Conservation (phyloP, 192 early-diverging fungal species). For the Coemansia sp. region DNA sequence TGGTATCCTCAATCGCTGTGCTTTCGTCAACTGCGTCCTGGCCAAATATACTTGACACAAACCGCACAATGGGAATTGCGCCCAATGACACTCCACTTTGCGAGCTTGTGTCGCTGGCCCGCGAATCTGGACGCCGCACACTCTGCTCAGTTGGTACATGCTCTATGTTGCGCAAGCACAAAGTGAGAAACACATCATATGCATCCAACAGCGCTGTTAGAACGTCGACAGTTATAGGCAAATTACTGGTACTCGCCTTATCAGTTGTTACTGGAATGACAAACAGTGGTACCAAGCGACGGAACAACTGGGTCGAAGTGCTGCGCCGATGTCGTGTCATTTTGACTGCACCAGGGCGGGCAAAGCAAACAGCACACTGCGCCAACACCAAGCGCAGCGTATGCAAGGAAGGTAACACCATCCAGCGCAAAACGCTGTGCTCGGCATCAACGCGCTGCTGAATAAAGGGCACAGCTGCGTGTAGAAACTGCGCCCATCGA, state of each 20-base stretch:
- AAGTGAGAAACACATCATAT: conserved; percentile 33
- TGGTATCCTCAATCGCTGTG: not conserved
- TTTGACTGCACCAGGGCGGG: conserved; percentile 6
- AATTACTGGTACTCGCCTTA: not conserved
- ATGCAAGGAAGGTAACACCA: conserved; percentile 44
- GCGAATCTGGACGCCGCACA: conserved; percentile 22
- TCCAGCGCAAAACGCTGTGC: conserved; percentile 17
- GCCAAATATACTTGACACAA: conserved; percentile 42
- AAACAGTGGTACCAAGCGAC: conserved; percentile 33
- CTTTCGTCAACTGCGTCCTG: conserved; percentile 9
- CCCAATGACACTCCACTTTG: conserved; percentile 14
- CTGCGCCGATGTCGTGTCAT: conserved; percentile 6
- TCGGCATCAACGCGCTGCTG: conserved; percentile 16
- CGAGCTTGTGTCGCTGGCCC: conserved; percentile 24
- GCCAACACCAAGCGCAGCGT: conserved; percentile 33
- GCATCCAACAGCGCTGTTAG: conserved; percentile 32
- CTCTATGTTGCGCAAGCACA: conserved; percentile 35
- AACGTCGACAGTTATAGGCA: conserved; percentile 17
- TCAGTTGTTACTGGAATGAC: conserved; percentile 15
- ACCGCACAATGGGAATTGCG: conserved; percentile 26
- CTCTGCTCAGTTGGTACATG: conserved; percentile 2
- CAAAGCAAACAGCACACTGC: conserved; percentile 38
- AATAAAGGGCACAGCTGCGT: conserved; percentile 17
- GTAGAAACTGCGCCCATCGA: conserved; percentile 32
- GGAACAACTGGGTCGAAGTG: conserved; percentile 13